A percentile compares a stretch with the other conserved stretches of the same genome.
These are phyloP conservation scores for Gastrolobium bilobum DNA, from an alignment of 306 rosid species.

Conservation along the genomic window DNA sequence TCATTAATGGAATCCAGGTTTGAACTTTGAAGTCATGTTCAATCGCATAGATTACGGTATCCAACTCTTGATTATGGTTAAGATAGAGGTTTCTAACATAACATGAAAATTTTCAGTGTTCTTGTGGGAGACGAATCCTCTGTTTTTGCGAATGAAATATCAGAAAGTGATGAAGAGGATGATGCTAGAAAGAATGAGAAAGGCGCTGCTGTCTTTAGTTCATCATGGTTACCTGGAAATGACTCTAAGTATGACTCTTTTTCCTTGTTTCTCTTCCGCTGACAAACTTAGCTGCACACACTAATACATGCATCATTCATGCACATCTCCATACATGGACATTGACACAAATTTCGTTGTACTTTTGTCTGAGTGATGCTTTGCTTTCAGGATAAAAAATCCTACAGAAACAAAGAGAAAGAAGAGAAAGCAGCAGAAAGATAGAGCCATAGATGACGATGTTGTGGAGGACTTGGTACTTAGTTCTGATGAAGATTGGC, in stretches of 20 bases:
- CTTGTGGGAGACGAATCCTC: slow-evolving; percentile 80
- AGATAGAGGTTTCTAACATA: slow-evolving; percentile 54
- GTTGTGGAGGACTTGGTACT: slow-evolving; percentile 89
- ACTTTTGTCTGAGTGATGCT: slow-evolving; percentile 26
- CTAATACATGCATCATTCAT: neutral
- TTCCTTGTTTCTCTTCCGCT: slow-evolving; percentile 30
- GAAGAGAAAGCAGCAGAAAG: slow-evolving; percentile 55
- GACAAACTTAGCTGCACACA: slow-evolving; percentile 32
- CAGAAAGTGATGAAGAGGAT: slow-evolving; percentile 74
- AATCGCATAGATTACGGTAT: slow-evolving; percentile 23
- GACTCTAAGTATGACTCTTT: slow-evolving; percentile 62
- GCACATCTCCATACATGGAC: slow-evolving; percentile 22
- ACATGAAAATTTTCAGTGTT: slow-evolving; percentile 62
- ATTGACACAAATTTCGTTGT: slow-evolving; percentile 28
- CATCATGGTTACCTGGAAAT: slow-evolving; percentile 93
- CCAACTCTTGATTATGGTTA: slow-evolving; percentile 31
- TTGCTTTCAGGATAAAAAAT: slow-evolving; percentile 61
- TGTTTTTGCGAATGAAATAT: slow-evolving; percentile 62
- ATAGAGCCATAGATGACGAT: slow-evolving; percentile 72
- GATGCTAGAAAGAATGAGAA: slow-evolving; percentile 52
- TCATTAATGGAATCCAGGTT: slow-evolving; percentile 86
- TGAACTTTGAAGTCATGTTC: slow-evolving; percentile 38
- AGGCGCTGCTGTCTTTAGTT: slow-evolving; percentile 74
- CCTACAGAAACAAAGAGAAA: slow-evolving; percentile 63
- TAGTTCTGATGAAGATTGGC: slow-evolving; percentile 84